A percentile compares a stretch with the other conserved stretches of the same genome.
phyloP scores from a whole-genome alignment of 192 early-diverging fungal species.

The Entophlyctis helioformis region DNA sequence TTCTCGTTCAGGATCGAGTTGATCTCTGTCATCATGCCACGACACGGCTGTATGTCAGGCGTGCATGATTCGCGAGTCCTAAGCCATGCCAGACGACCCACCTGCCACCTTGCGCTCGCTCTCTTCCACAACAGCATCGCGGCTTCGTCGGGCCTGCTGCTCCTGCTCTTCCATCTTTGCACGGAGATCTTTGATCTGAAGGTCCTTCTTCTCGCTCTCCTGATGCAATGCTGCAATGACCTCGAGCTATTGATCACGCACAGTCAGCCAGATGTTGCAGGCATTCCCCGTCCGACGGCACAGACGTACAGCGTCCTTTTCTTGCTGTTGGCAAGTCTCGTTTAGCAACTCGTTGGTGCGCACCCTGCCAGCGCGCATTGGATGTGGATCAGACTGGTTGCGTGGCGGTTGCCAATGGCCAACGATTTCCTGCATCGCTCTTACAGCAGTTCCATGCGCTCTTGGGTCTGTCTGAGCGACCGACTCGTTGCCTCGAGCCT shows the following conservation, averaged over 20 bases:
- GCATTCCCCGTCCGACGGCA: too few species aligned
- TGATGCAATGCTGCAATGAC: slow-evolving; percentile 47
- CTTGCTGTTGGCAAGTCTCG: slow-evolving; percentile 36
- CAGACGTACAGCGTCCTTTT: slow-evolving; percentile 43
- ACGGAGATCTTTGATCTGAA: slow-evolving; percentile 23
- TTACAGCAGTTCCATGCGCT: slow-evolving; percentile 32
- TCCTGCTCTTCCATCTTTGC: slow-evolving; percentile 26
- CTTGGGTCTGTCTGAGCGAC: slow-evolving; percentile 22
- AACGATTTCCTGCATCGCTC: neutral
- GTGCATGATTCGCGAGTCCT: too few species aligned
- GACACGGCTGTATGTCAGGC: too few species aligned
- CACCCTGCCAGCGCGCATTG: slow-evolving; percentile 12
- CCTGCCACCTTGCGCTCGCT: slow-evolving; percentile 35
- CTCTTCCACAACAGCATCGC: slow-evolving; percentile 23
- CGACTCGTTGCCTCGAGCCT: slow-evolving; percentile 36
- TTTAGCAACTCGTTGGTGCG: slow-evolving; percentile 38
- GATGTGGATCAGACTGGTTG: neutral
- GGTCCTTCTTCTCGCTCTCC: slow-evolving; percentile 39
- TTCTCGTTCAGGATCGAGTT: slow-evolving; percentile 35
- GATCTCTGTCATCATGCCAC: slow-evolving; percentile 18
- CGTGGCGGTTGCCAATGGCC: neutral
- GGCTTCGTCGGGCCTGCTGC: slow-evolving; percentile 11
- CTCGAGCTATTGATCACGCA: slow-evolving; percentile 31
- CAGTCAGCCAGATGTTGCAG: too few species aligned
- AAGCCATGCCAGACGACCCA: slow-evolving; percentile 5